Evolutionary conservation across 2,329 filamentous ascomycete species (phyloP), one percentile per base, ranked within the genome.

Genomic region (Fusarium udum): DNA sequence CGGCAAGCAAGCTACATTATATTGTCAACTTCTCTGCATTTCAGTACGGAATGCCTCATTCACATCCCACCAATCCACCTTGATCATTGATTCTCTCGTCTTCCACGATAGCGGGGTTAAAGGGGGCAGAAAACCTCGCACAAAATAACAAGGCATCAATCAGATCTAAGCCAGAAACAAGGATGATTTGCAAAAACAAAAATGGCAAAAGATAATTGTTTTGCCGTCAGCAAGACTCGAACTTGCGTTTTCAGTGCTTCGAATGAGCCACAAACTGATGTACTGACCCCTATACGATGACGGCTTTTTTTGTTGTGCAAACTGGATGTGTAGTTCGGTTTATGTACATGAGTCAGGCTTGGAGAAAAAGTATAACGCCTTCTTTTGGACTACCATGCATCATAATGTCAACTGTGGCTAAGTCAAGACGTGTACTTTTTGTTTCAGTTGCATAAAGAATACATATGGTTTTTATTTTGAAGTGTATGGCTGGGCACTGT

Each of bases 161-260:
- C 28, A 36, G 12, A 36, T 65, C 39, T 24, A 31, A 16, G 22
- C 18, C 14, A 24, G 49, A 37, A 34, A 18, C 22, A 36, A 36
- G 42, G 22, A 40, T n/a, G 14, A 45, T 34, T 28, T 10, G 37
- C 10, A 31, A 32, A 46, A 28, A 28, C 26, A 28, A 28, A 46
- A 72, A 59, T 22, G n/a, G 11, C 56, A 70, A 72, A 72, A 69
- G 40, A 11, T 14, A 36, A 48, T 26, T 45, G 4, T 26, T 61
- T 68, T 73, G 71, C 71, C 71, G 71, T 73, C 71, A 73, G 71
- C 71, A 73, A 73, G 71, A 73, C 71, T 73, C 71, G 71, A 73
- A 73, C 71, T 73, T 73, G 71, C 71, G 71, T 73, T 73, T 73
- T 74, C 71, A 73, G 71, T 73, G 71, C 71, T 73, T 74, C 62